A percentile compares a stretch with the other conserved stretches of the same genome.
phyloP scores from a whole-genome alignment of 2,329 filamentous ascomycete genomes.

The Cladosporium sp. region DNA sequence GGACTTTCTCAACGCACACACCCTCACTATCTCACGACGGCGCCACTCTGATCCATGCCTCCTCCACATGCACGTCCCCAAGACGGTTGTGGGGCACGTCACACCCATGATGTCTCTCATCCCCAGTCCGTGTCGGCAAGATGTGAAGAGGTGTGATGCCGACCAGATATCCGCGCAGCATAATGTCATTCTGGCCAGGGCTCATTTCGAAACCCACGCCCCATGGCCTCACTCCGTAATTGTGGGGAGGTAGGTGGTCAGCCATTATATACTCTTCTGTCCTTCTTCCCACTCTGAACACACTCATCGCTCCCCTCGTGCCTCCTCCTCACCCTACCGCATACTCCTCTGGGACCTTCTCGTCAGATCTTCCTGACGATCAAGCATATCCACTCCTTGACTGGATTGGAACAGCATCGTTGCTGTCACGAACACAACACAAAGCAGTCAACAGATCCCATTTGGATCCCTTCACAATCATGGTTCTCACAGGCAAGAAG shows the following conservation, averaged over 20 bases:
- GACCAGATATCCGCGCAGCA: conserved; percentile 13
- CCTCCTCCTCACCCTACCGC: not conserved
- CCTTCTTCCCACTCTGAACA: conserved; percentile 6
- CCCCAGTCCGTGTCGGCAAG: conserved; percentile 10
- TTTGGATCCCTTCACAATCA: conserved; percentile 3
- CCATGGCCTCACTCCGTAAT: conserved; percentile 22
- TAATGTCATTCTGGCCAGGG: conserved; percentile 21
- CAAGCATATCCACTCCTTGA: conserved; percentile 14
- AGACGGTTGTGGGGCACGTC: conserved; percentile 14
- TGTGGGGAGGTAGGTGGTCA: conserved; percentile 22
- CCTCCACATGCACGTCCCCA: conserved; percentile 21
- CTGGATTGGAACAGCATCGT: conserved; percentile 12
- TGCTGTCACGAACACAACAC: not conserved
- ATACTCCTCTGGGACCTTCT: conserved; percentile 2
- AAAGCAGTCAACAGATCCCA: not conserved
- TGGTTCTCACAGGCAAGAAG: conserved; percentile 29
- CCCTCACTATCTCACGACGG: conserved; percentile 13
- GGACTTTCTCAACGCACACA: conserved; percentile 16
- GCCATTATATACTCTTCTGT: conserved; percentile 16
- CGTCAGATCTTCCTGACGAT: not conserved
- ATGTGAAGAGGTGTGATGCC: conserved; percentile 19
- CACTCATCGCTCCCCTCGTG: conserved; percentile 1
- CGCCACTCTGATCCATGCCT: conserved; percentile 8
- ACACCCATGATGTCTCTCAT: conserved; percentile 16
- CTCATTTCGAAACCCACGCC: conserved; percentile 21